These are phyloP conservation scores for Rhodamnia rubescens DNA, from an alignment of 345 rosid genomes.

Conservation along the genomic window DNA sequence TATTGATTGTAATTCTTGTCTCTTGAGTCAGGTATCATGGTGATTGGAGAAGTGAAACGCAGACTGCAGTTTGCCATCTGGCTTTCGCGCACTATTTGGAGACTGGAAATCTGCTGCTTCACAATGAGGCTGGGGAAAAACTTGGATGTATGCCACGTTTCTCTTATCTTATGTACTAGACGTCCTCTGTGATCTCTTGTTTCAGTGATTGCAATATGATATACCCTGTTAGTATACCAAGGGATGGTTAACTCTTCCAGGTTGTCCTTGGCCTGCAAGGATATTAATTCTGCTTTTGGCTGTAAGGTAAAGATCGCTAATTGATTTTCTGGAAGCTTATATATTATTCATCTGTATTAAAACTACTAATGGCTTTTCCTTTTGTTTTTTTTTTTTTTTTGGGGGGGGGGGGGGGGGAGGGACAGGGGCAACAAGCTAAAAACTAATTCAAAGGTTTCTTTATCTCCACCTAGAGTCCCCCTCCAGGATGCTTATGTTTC, in stretches of 20 bases:
- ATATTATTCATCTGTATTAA: too few species aligned
- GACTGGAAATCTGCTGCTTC: slow-evolving; percentile 68
- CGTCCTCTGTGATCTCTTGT: not conserved
- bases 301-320: not conserved
- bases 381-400: too few species aligned
- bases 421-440: not conserved
- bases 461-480: not conserved
- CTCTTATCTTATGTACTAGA: not conserved
- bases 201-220: not conserved
- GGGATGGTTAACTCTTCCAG: not conserved
- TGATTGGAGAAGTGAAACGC: slow-evolving; percentile 94
- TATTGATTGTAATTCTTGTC: not conserved
- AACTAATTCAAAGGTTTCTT: too few species aligned
- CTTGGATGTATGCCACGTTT: slow-evolving; percentile 66
- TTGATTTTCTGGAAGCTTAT: not conserved
- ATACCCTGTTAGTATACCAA: not conserved
- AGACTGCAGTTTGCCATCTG: slow-evolving; percentile 72
- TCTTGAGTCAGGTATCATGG: slow-evolving; percentile 65
- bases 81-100: slow-evolving; percentile 91
- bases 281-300: not conserved
- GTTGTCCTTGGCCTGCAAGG: not conserved
- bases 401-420: too few species aligned
- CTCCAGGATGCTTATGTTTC: not conserved
- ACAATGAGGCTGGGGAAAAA: slow-evolving; percentile 55
- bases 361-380: too few species aligned